These are phyloP conservation scores for Ascobolus immersus DNA, from an alignment of 495 filamentous ascomycete genomes.

Conservation along the genomic window DNA sequence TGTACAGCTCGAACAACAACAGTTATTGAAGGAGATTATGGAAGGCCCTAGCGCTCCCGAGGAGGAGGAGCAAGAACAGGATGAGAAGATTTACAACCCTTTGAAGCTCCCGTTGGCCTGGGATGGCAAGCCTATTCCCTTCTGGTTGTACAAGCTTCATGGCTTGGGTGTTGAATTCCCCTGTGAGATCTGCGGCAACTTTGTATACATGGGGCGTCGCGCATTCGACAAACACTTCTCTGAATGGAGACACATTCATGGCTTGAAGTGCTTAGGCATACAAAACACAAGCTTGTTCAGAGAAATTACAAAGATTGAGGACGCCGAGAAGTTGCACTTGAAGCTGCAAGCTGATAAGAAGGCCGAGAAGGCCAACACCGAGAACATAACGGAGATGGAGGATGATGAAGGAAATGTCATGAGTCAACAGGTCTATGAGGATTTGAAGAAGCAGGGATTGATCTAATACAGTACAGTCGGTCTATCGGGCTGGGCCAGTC, in stretches of 20 bases:
- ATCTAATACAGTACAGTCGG: too few relatives aligned
- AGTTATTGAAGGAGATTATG: too few relatives aligned
- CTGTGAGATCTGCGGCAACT: slow-evolving; percentile 94
- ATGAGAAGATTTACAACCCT: slow-evolving; percentile 85
- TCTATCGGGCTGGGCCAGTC: too few relatives aligned
- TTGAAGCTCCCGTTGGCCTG: slow-evolving; percentile 84
- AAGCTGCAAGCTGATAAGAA: slow-evolving; percentile 74
- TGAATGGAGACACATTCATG: slow-evolving; percentile 73
- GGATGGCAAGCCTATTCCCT: slow-evolving; percentile 97
- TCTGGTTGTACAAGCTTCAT: slow-evolving; percentile 95
- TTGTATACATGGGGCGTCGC: slow-evolving; percentile 83
- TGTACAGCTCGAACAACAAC: slow-evolving; percentile 8
- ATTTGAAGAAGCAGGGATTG: slow-evolving; percentile 48
- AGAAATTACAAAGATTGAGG: slow-evolving; percentile 77
- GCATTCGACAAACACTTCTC: slow-evolving; percentile 98
- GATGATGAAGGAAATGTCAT: slow-evolving; percentile 93
- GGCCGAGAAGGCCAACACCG: slow-evolving; percentile 43
- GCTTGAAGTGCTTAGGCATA: slow-evolving; percentile 77
- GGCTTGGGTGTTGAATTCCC: slow-evolving; percentile 83
- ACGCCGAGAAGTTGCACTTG: slow-evolving; percentile 71
- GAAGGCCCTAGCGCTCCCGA: slow-evolving; percentile 24
- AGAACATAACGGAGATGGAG: slow-evolving; percentile 91
- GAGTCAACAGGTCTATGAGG: slow-evolving; percentile 90
- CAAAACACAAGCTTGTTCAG: slow-evolving; percentile 78
- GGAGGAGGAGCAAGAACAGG: slow-evolving; percentile 30